phyloP scores from a whole-genome alignment of 2,329 filamentous ascomycete species.

The Xylaria sp. region DNA sequence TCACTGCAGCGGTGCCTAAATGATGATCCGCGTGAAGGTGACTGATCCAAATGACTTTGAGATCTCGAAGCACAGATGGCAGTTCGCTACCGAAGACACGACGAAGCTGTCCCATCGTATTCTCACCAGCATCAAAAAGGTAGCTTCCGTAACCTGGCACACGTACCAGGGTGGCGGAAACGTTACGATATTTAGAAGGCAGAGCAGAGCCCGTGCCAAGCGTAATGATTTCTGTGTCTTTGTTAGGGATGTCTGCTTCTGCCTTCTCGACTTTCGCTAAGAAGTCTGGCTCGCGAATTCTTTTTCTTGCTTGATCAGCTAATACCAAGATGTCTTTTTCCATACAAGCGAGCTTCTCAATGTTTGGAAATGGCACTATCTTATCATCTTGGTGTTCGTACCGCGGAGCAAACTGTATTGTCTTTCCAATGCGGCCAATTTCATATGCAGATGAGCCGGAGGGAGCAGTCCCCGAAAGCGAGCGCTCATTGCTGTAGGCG shows the following conservation, averaged over 20 bases:
- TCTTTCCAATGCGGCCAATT: constrained; percentile 58
- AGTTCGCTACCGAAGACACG: constrained; percentile 75
- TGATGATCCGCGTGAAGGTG: constrained; percentile 98
- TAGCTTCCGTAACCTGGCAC: constrained; percentile 90
- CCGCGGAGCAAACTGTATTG: constrained; percentile 60
- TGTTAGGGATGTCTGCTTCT: constrained; percentile 74
- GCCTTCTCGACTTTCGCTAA: constrained; percentile 55
- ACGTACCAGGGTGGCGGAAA: constrained; percentile 85
- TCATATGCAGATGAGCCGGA: constrained; percentile 48
- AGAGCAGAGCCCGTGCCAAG: constrained; percentile 91
- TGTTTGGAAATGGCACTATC: constrained; percentile 61
- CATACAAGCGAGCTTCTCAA: constrained; percentile 55
- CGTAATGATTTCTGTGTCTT: constrained; percentile 83
- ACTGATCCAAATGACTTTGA: constrained; percentile 90
- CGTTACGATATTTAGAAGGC: constrained; percentile 94
- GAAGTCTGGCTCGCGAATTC: constrained; percentile 44
- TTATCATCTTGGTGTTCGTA: constrained; percentile 59
- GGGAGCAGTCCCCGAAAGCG: constrained; percentile 40
- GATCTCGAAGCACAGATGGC: constrained; percentile 78
- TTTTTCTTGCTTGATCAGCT: constrained; percentile 59
- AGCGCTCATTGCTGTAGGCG: constrained; percentile 67
- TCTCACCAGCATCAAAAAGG: constrained; percentile 91
- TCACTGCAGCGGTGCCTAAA: constrained; percentile 82
- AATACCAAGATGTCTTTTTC: constrained; percentile 60
- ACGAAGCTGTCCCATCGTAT: constrained; percentile 86